Conservation (phyloP, 352 stramenopile species). For the Phytophthora macrochlamydospora region DNA sequence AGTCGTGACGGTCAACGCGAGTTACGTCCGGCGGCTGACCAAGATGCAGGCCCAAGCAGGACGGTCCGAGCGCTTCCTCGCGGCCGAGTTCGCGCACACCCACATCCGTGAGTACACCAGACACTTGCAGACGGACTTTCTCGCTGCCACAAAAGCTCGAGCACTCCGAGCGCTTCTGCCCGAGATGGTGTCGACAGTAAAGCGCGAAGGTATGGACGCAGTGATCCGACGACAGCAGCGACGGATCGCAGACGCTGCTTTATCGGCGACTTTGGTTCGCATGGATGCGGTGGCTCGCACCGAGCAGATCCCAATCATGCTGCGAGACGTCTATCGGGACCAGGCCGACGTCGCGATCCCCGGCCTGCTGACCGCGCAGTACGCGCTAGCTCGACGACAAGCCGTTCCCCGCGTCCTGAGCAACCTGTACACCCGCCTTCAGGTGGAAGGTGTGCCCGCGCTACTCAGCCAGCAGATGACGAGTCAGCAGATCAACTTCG, state of each 20-base stretch:
- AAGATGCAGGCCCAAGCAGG: conserved; percentile 45
- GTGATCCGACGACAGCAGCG: conserved; percentile 50
- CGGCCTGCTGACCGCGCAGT: conserved; percentile 19
- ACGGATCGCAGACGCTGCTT: conserved; percentile 47
- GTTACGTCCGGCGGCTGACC: conserved; percentile 58
- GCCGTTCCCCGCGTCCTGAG: conserved; percentile 63
- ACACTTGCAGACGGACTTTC: conserved; percentile 50
- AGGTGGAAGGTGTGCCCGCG: conserved; percentile 55
- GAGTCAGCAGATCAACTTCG: conserved; percentile 45
- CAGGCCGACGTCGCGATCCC: conserved; percentile 62
- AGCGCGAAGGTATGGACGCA: conserved; percentile 38
- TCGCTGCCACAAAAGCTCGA: conserved; percentile 67
- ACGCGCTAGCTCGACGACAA: conserved; percentile 32
- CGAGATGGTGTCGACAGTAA: conserved; percentile 33
- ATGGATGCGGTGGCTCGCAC: conserved; percentile 59
- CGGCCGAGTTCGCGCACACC: conserved; percentile 63
- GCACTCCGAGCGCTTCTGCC: conserved; percentile 54
- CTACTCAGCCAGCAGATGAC: conserved; percentile 50
- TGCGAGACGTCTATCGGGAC: conserved; percentile 63
- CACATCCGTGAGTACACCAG: conserved; percentile 46
- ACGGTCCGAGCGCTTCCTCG: conserved; percentile 62
- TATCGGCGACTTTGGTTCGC: conserved; percentile 51
- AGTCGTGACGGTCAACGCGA: conserved; percentile 62
- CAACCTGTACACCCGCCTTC: conserved; percentile 51
- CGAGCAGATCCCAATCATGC: conserved; percentile 62